Percentiles rank a stretch among this genome's conserved stretches.
Evolutionary conservation across 768 basidiomycete genomes (phyloP).

Genomic region (Lactarius trivialis): DNA sequence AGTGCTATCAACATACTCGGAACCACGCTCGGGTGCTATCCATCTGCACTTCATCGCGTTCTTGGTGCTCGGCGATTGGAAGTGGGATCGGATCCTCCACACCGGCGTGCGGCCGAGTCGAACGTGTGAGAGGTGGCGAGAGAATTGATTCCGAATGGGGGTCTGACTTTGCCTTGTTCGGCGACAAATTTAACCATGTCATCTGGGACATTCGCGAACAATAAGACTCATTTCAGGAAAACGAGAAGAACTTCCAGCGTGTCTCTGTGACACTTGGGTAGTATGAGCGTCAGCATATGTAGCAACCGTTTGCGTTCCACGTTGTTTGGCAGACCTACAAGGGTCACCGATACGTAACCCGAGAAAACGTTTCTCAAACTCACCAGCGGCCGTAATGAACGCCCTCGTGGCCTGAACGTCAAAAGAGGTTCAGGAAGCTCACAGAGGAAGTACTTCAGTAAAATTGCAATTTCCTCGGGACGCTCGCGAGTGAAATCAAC

Average conservation of each 20-base stretch:
- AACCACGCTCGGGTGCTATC: too few relatives aligned
- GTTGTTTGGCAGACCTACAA: constrained; percentile 64
- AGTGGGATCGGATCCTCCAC: too few relatives aligned
- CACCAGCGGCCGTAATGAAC: constrained; percentile 83
- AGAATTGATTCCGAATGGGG: too few relatives aligned
- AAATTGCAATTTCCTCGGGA: constrained; percentile 91
- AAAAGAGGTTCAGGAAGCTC: constrained; percentile 94
- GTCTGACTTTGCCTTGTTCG: too few relatives aligned
- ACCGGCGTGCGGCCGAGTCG: too few relatives aligned
- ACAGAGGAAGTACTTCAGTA: constrained; percentile 94
- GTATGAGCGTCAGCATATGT: constrained; percentile 76
- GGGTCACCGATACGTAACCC: constrained; percentile 8
- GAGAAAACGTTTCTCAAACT: constrained; percentile 30
- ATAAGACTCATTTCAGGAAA: constrained; percentile 98
- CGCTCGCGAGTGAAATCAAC: constrained; percentile 93
- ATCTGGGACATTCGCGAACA: constrained; percentile 95
- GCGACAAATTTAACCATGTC: too few relatives aligned
- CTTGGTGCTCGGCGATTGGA: too few relatives aligned
- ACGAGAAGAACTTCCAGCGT: constrained; percentile 97
- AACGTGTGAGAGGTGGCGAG: too few relatives aligned
- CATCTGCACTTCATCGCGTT: too few relatives aligned
- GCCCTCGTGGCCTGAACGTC: constrained; percentile 86
- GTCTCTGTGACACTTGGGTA: constrained; percentile 93
- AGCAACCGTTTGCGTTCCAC: constrained; percentile 77
- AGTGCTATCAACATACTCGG: too few relatives aligned